Percentiles rank a stretch among this genome's conserved stretches.
Conservation (phyloP, 1,139 yeast genomes). For the Nakaseomyces kungkrabaensis region DNA sequence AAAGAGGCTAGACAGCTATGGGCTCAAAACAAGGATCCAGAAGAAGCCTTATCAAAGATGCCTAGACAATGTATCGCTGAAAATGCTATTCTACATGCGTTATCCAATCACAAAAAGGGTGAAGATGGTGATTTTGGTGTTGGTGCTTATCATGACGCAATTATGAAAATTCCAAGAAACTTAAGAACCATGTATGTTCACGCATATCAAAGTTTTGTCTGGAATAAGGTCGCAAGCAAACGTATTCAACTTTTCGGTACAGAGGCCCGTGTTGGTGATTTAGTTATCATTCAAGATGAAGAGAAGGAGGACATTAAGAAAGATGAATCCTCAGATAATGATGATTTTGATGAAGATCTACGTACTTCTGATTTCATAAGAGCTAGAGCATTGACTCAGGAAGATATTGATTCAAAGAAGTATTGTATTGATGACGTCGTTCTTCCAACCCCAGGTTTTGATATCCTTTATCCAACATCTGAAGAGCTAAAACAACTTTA, state of each 20-base stretch:
- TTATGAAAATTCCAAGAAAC: constrained; percentile 86
- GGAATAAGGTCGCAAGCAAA: constrained; percentile 82
- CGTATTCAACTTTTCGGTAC: constrained; percentile 66
- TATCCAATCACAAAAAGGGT: constrained; percentile 39
- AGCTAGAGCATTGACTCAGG: constrained; percentile 64
- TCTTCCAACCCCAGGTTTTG: constrained; percentile 91
- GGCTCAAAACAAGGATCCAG: constrained; percentile 65
- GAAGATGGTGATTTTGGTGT: constrained; percentile 40
- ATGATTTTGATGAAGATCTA: constrained; percentile 57
- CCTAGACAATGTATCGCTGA: constrained; percentile 88
- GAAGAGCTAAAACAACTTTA: constrained; percentile 52
- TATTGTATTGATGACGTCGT: constrained; percentile 76
- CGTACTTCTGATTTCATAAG: constrained; percentile 43
- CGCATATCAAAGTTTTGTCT: constrained; percentile 90
- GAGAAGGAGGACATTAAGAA: constrained; percentile 30
- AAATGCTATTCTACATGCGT: constrained; percentile 51
- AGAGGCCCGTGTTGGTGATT: constrained; percentile 69
- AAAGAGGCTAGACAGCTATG: constrained; percentile 73
- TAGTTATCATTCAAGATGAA: constrained; percentile 35
- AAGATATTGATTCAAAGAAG: constrained; percentile 51
- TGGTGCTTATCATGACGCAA: constrained; percentile 58
- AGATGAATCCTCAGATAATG: constrained; percentile 30
- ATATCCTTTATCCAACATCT: constrained; percentile 70
- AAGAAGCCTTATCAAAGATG: constrained; percentile 57
- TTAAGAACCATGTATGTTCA: constrained; percentile 92